Evolutionary conservation across 2,329 filamentous ascomycete species (phyloP), one percentile per base, ranked within the genome.

Genomic region (Claviceps sp.): DNA sequence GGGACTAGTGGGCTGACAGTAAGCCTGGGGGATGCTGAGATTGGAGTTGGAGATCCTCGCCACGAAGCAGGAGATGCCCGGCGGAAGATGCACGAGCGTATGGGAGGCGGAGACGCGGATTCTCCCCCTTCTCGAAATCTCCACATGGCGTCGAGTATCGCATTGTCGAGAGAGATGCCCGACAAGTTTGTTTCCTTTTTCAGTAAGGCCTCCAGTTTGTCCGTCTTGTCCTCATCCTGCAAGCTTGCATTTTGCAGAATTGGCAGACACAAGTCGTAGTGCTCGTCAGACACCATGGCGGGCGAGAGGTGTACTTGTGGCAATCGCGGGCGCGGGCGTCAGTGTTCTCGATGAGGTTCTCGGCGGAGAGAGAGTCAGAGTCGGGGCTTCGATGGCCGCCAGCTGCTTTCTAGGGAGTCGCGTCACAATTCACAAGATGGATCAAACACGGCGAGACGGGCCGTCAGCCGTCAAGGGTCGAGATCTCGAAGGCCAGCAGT

Each of bases 211-310:
- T 96, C 90, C 50, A 96, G 76, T 70, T 81, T 86, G 69, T 97
- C 91, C 48, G 87, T 91, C 75, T 93, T 95, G 64, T 96, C 91
- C 70, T 98, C 93, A 57, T 97, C 93, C 61, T 95, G 88, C 55
- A 95, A 76, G 52, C 77, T 75, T 54, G 81, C 72, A 70, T 96
- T 85, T 72, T 93, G 84, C 57, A 98, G 79, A 64, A 96, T 80
- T 50, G 88, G 87, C 65, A 94, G 81, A 68, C 89, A 95, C 63
- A 93, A 79, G 61, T 96, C 89, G 73, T 94, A 95, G 52, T 91
- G 82, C 61, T 90, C 83, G 75, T 97, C 91, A 61, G 90, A 87
- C 56, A 95, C 84, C 91, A 97, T 96, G 65, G 56, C 77, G 63
- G 20, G 30, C 34, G 16, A 46, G 16, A 8, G 20, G 40, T 40